phyloP scores from a whole-genome alignment of 805 yeast species.

The Yarrowia sp. region DNA sequence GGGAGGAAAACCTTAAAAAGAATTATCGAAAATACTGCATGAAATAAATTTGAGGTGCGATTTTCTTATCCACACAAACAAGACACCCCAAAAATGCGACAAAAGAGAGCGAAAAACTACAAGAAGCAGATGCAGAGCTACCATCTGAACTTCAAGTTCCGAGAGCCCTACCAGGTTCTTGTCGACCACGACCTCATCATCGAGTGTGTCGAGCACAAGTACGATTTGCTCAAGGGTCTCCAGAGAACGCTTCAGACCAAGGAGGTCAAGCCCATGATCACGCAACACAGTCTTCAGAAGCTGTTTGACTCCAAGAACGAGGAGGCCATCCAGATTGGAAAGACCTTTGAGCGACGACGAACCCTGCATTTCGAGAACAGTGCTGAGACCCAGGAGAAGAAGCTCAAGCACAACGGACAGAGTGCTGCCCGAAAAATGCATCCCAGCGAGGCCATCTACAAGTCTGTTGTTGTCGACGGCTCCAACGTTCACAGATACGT shows the following conservation, averaged over 20 bases:
- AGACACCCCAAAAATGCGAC: slow-evolving; percentile 64
- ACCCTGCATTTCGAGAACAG: slow-evolving; percentile 64
- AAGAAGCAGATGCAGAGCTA: slow-evolving; percentile 88
- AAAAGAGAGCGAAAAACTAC: slow-evolving; percentile 91
- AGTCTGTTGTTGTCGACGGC: slow-evolving; percentile 27
- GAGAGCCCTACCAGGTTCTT: slow-evolving; percentile 88
- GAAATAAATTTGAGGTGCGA: not conserved
- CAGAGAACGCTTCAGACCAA: slow-evolving; percentile 65
- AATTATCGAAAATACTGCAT: slow-evolving; percentile 23
- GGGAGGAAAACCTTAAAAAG: not conserved
- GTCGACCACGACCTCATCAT: slow-evolving; percentile 78
- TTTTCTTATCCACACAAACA: not conserved
- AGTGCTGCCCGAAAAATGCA: slow-evolving; percentile 2
- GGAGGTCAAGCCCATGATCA: slow-evolving; percentile 77
- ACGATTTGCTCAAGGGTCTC: slow-evolving; percentile 78
- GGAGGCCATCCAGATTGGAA: slow-evolving; percentile 76
- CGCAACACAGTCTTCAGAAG: slow-evolving; percentile 92
- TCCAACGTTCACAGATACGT: slow-evolving; percentile 86
- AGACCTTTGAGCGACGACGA: slow-evolving; percentile 82
- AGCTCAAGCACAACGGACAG: slow-evolving; percentile 14
- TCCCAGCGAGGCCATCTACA: slow-evolving; percentile 25
- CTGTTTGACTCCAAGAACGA: slow-evolving; percentile 71
- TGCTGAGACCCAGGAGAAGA: slow-evolving; percentile 11
- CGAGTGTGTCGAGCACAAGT: slow-evolving; percentile 63
- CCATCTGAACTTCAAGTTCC: slow-evolving; percentile 81